phyloP scores from a whole-genome alignment of 1,284 basidiomycete genomes.

The Pterula multifida region DNA sequence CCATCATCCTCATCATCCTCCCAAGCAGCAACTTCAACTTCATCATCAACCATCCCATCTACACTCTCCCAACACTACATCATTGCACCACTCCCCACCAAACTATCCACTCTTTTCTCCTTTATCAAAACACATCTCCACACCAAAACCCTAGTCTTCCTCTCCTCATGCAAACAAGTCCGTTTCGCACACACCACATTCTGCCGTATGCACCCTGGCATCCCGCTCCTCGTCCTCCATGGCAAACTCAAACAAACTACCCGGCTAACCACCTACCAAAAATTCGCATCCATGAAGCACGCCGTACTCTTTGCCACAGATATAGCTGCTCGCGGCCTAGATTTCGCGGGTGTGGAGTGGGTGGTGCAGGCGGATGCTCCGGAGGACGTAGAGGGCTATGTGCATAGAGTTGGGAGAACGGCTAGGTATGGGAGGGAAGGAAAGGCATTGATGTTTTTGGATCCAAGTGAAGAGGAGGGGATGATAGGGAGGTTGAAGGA shows the following conservation, averaged over 20 bases:
- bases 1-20: background rate
- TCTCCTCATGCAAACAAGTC: conserved; percentile 94
- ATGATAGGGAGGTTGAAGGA: conserved; percentile 64
- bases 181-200: conserved; percentile 97
- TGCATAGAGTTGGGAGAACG: conserved; percentile 93
- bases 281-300: conserved; percentile 70
- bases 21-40: background rate
- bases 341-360: conserved; percentile 97
- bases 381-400: conserved; percentile 97
- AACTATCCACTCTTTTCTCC: conserved; percentile 87
- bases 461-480: conserved; percentile 89
- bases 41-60: conserved; percentile 14
- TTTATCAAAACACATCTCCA: conserved; percentile 95
- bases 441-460: conserved; percentile 73
- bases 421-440: conserved; percentile 90
- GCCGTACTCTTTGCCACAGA: conserved; percentile 93
- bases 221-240: conserved; percentile 85
- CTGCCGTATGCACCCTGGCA: conserved; percentile 88
- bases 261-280: conserved; percentile 71
- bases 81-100: conserved; percentile 74
- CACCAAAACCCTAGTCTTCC: conserved; percentile 87
- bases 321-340: conserved; percentile 91
- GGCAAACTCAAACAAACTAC: conserved; percentile 96
- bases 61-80: conserved; percentile 89
- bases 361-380: conserved; percentile 96